Conservation (phyloP, 805 yeast genomes). For the Yarrowia yakushimensis region DNA sequence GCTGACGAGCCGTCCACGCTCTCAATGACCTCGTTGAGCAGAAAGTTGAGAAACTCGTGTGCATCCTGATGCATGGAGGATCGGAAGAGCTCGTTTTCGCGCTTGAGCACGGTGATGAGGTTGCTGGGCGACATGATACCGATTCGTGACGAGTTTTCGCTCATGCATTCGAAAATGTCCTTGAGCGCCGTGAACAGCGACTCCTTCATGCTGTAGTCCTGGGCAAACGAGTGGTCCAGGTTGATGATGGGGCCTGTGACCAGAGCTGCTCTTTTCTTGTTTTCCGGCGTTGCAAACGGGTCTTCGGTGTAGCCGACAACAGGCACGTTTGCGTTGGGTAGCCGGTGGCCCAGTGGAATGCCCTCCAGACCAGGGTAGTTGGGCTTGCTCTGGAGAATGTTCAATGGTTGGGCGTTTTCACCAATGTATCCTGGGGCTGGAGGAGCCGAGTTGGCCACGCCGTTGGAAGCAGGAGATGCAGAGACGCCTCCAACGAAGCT, state of each 20-base stretch:
- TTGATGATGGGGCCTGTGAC: constrained; percentile 80
- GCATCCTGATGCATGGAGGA: constrained; percentile 98
- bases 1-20: constrained; percentile 37
- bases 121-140: constrained; percentile 84
- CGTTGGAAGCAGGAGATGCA: neutral
- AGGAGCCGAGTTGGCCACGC: neutral
- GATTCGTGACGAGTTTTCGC: constrained; percentile 60
- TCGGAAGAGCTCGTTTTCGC: constrained; percentile 79
- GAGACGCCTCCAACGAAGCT: neutral
- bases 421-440: constrained; percentile 8
- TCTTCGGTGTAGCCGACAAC: constrained; percentile 47
- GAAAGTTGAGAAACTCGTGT: constrained; percentile 88
- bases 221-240: constrained; percentile 62
- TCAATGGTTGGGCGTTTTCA: neutral
- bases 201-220: constrained; percentile 49
- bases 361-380: constrained; percentile 35
- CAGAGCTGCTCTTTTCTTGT: constrained; percentile 72
- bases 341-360: constrained; percentile 40
- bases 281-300: constrained; percentile 54
- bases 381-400: constrained; percentile 21
- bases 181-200: constrained; percentile 64
- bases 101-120: constrained; percentile 70
- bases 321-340: constrained; percentile 45
- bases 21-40: constrained; percentile 69
- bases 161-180: constrained; percentile 80